Evolutionary conservation across 2,329 filamentous ascomycete genomes (phyloP).

Genomic region (Aspergillus brasiliensis): DNA sequence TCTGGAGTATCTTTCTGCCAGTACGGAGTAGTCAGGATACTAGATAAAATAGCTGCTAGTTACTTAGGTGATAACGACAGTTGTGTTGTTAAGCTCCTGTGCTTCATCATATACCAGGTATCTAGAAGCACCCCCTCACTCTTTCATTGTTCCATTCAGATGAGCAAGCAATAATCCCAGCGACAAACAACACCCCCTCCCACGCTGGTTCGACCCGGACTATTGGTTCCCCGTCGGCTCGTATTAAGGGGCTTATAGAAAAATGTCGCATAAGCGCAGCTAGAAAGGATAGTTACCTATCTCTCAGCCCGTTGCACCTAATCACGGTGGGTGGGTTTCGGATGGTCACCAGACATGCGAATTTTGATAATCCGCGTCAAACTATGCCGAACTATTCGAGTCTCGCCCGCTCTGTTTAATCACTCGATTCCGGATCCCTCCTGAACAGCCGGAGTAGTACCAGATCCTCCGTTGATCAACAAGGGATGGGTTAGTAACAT

Average conservation of each 20-base stretch:
- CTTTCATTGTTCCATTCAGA: not conserved
- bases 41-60: no score
- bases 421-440: not conserved
- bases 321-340: slow-evolving; percentile 18
- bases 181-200: not conserved
- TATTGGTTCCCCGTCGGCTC: not conserved
- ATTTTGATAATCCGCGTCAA: slow-evolving; percentile 15
- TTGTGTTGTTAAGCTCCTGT: no score
- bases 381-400: slow-evolving; percentile 10
- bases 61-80: no score
- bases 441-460: not conserved
- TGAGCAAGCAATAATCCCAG: not conserved
- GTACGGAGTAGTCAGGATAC: no score
- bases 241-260: not conserved
- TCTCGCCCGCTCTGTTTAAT: slow-evolving; percentile 2
- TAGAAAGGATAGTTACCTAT: not conserved
- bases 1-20: no score
- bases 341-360: slow-evolving; percentile 25
- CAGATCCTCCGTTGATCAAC: not conserved
- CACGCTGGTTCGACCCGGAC: not conserved
- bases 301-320: not conserved
- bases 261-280: slow-evolving; percentile 9
- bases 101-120: no score
- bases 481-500: not conserved
- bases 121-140: no score